Percentiles rank a stretch among this genome's conserved stretches.
Conservation (phyloP, 495 filamentous ascomycete species). For the Friedmanniomyces simplex region DNA sequence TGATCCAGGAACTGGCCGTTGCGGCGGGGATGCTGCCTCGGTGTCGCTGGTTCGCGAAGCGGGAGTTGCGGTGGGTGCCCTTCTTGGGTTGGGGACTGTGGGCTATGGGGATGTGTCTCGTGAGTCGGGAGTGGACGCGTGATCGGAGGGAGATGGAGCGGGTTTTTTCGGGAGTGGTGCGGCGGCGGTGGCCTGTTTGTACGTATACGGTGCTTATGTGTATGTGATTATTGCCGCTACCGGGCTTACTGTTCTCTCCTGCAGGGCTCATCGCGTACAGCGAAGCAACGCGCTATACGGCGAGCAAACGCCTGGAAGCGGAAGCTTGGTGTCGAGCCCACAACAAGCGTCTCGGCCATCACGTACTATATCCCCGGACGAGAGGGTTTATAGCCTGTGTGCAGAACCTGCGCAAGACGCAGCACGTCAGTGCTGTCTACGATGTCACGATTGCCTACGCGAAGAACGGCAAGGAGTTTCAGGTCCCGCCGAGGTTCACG, state of each 20-base stretch:
- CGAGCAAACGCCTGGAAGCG: conserved; percentile 40
- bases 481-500: conserved; percentile 42
- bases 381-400: conserved; percentile 48
- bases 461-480: conserved; percentile 34
- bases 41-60: conserved; percentile 50
- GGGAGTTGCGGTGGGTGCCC: conserved; percentile 43
- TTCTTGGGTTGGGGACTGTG: conserved; percentile 51
- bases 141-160: conserved; percentile 44
- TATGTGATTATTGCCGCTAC: no score
- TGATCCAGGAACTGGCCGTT: conserved; percentile 47
- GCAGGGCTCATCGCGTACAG: conserved; percentile 50
- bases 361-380: conserved; percentile 46
- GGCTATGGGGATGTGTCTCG: conserved; percentile 52
- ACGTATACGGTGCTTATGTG: conserved; percentile 23
- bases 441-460: conserved; percentile 49
- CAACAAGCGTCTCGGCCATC: conserved; percentile 38
- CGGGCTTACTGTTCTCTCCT: neutral
- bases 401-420: conserved; percentile 40
- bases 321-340: conserved; percentile 39
- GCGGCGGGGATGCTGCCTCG: conserved; percentile 44
- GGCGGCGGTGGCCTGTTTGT: conserved; percentile 45
- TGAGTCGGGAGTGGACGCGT: conserved; percentile 44
- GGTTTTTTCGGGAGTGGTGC: conserved; percentile 41
- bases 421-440: conserved; percentile 47
- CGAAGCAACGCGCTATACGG: conserved; percentile 48